Percentiles rank a stretch among this genome's conserved stretches.
These are phyloP conservation scores for Chrysophaeum taylorii DNA, from an alignment of 352 stramenopile species.

Conservation along the genomic window DNA sequence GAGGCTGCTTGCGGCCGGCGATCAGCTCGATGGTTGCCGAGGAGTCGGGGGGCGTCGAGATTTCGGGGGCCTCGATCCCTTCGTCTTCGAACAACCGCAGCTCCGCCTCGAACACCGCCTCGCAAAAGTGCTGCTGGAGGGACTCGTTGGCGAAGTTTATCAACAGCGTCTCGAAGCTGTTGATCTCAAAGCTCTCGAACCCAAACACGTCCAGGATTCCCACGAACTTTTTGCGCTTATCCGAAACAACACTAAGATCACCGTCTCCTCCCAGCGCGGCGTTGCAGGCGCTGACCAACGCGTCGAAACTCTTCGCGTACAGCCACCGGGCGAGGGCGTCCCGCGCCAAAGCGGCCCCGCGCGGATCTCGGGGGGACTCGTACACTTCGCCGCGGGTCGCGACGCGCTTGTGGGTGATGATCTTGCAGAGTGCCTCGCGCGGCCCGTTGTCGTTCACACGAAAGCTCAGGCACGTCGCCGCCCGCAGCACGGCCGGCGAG, in stretches of 20 bases:
- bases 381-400: conserved; percentile 55
- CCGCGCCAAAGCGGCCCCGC: conserved; percentile 50
- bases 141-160: conserved; percentile 67
- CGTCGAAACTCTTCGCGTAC: conserved; percentile 30
- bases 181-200: conserved; percentile 62
- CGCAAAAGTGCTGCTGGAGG: conserved; percentile 25
- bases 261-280: neutral
- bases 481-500: conserved; percentile 9
- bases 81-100: conserved; percentile 27
- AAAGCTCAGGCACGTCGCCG: conserved; percentile 53
- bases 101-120: conserved; percentile 31
- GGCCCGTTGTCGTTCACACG: conserved; percentile 50
- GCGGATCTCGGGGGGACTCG: too few species aligned
- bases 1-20: neutral
- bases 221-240: conserved; percentile 48
- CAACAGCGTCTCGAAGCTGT: conserved; percentile 45
- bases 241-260: too few species aligned
- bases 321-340: conserved; percentile 62
- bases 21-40: conserved; percentile 18
- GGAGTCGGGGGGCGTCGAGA: conserved; percentile 18
- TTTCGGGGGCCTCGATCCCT: conserved; percentile 25
- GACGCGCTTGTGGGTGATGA: too few species aligned
- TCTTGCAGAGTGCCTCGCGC: conserved; percentile 61
- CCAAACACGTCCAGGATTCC: conserved; percentile 77
- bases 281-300: neutral